phyloP scores from a whole-genome alignment of 2,329 filamentous ascomycete species.

The Fusarium lyarnte region DNA sequence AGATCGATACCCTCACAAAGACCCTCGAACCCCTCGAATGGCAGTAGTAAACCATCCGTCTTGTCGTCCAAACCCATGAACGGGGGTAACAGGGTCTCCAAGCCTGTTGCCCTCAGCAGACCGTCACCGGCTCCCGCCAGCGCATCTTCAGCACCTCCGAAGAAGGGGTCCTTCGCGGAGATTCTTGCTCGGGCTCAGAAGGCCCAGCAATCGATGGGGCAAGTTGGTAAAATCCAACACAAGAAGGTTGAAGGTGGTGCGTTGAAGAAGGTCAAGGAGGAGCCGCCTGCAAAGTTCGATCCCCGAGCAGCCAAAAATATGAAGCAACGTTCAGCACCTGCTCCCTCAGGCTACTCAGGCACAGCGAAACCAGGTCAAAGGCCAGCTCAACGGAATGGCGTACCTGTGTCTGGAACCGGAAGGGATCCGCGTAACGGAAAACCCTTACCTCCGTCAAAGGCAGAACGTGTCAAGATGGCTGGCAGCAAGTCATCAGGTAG shows the following conservation, averaged over 20 bases:
- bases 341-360: conserved; percentile 45
- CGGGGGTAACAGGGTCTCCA: conserved; percentile 38
- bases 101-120: conserved; percentile 37
- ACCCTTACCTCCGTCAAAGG: conserved; percentile 25
- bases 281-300: conserved; percentile 44
- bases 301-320: conserved; percentile 36
- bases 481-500: conserved; percentile 34
- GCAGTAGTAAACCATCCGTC: conserved; percentile 24
- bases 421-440: conserved; percentile 39
- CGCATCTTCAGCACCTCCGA: conserved; percentile 62
- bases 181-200: conserved; percentile 77
- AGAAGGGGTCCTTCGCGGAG: conserved; percentile 79
- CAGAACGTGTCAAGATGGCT: conserved; percentile 33
- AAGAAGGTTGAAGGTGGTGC: conserved; percentile 74
- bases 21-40: conserved; percentile 30
- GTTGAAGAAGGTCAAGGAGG: conserved; percentile 58
- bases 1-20: conserved; percentile 38
- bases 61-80: conserved; percentile 43
- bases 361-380: conserved; percentile 47
- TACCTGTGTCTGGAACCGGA: conserved; percentile 37
- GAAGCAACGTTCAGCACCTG: conserved; percentile 23
- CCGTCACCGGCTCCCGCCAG: conserved; percentile 44
- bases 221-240: conserved; percentile 77
- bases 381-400: conserved; percentile 37
- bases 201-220: conserved; percentile 68